A percentile compares a stretch with the other conserved stretches of the same genome.
Evolutionary conservation across 179 eudicot species (phyloP).

Genomic region (Nepenthes alata): DNA sequence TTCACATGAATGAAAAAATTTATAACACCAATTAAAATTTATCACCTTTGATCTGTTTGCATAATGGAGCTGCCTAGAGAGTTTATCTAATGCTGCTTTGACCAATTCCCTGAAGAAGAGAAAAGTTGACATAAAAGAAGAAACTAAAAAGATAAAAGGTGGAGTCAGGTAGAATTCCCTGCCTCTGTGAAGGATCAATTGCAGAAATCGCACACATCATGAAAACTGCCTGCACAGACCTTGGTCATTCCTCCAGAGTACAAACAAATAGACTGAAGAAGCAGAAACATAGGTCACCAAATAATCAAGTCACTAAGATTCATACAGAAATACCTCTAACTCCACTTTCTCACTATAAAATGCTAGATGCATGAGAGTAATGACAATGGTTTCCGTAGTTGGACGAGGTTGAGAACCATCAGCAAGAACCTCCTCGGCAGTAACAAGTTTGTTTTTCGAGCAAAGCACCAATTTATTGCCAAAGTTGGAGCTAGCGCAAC

Average conservation of each 20-base stretch:
- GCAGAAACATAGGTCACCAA: neutral
- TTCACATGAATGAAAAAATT: neutral
- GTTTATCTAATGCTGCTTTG: constrained; percentile 56
- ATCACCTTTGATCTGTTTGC: constrained; percentile 63
- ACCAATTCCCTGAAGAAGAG: constrained; percentile 61
- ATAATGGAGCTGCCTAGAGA: constrained; percentile 55
- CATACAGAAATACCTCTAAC: constrained; percentile 48
- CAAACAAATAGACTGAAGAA: neutral
- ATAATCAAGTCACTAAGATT: neutral
- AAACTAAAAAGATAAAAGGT: neutral
- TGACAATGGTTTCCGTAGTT: constrained; percentile 56
- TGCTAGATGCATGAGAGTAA: constrained; percentile 80
- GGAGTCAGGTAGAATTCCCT: constrained; percentile 8
- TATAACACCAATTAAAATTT: neutral
- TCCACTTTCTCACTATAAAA: constrained; percentile 78
- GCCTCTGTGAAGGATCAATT: constrained; percentile 73
- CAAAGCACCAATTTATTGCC: constrained; percentile 56
- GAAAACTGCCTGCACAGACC: constrained; percentile 61
- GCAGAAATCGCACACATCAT: constrained; percentile 75
- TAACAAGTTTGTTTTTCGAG: constrained; percentile 49
- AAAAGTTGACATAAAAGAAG: neutral
- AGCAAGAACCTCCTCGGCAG: constrained; percentile 50
- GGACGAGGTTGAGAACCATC: constrained; percentile 51
- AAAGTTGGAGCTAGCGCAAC: constrained; percentile 56
- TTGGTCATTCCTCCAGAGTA: neutral